Conservation (phyloP, 2,329 filamentous ascomycete species). For the Penicillium nordicum region DNA sequence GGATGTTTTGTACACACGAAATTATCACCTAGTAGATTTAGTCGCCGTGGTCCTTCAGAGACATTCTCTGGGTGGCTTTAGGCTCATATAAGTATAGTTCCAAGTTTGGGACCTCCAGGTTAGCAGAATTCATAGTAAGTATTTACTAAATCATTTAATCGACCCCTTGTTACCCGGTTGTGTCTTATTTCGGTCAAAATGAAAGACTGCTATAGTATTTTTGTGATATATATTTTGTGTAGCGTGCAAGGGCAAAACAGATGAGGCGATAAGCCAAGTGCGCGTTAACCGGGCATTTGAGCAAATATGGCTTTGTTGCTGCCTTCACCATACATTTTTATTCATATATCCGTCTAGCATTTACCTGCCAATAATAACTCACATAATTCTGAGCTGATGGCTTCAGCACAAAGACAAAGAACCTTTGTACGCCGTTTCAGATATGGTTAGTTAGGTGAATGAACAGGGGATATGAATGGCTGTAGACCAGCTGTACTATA, state of each 20-base stretch:
- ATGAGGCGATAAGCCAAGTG: too few species aligned
- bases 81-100: not conserved
- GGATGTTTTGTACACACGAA: not conserved
- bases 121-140: not conserved
- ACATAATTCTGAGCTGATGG: not conserved
- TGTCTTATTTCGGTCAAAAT: rapidly evolving
- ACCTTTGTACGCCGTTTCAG: not conserved
- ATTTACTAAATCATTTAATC: not conserved
- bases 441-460: not conserved
- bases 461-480: not conserved
- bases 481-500: not conserved
- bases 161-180: not conserved
- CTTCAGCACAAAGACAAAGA: not conserved
- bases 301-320: not conserved
- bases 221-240: not conserved
- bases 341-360: not conserved
- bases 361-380: not conserved
- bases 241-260: too few species aligned
- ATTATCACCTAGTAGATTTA: not conserved
- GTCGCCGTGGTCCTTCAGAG: not conserved
- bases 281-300: not conserved
- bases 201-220: not conserved
- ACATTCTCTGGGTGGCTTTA: not conserved
- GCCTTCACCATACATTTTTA: not conserved
- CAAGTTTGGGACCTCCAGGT: not conserved